Conservation (phyloP, 345 rosid genomes). For the Linum lewisii region DNA sequence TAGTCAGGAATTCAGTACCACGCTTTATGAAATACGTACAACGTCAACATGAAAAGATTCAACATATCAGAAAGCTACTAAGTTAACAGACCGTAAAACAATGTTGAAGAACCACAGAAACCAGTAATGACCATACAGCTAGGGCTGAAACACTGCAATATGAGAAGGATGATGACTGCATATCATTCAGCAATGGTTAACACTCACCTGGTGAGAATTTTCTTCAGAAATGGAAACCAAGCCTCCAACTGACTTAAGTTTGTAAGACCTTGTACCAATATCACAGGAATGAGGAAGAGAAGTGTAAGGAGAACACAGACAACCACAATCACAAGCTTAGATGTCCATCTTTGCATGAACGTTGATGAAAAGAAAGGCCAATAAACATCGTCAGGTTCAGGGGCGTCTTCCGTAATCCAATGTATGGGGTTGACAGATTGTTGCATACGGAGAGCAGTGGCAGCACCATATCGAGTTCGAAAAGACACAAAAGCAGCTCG, state of each 20-base stretch:
- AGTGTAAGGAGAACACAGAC: conserved; percentile 67
- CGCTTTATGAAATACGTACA: too few relatives aligned
- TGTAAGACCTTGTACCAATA: conserved; percentile 91
- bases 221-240: conserved; percentile 71
- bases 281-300: conserved; percentile 80
- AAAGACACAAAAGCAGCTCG: conserved; percentile 96
- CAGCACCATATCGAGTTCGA: conserved; percentile 79
- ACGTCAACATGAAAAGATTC: too few relatives aligned
- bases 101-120: too few relatives aligned
- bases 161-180: too few relatives aligned
- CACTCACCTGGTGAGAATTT: conserved; percentile 62
- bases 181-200: background rate
- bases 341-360: conserved; percentile 76
- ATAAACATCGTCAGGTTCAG: conserved; percentile 75
- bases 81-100: too few relatives aligned
- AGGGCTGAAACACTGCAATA: too few relatives aligned
- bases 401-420: conserved; percentile 85
- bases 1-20: conserved; percentile 1
- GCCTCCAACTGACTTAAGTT: conserved; percentile 68
- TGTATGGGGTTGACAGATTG: conserved; percentile 77
- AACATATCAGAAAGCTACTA: too few relatives aligned
- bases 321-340: conserved; percentile 55
- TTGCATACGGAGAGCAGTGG: conserved; percentile 62
- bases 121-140: too few relatives aligned
- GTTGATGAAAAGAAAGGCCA: conserved; percentile 95